These are phyloP conservation scores for Saccharomyces hybrid DNA, from an alignment of 1,139 yeast genomes.

Conservation along the genomic window DNA sequence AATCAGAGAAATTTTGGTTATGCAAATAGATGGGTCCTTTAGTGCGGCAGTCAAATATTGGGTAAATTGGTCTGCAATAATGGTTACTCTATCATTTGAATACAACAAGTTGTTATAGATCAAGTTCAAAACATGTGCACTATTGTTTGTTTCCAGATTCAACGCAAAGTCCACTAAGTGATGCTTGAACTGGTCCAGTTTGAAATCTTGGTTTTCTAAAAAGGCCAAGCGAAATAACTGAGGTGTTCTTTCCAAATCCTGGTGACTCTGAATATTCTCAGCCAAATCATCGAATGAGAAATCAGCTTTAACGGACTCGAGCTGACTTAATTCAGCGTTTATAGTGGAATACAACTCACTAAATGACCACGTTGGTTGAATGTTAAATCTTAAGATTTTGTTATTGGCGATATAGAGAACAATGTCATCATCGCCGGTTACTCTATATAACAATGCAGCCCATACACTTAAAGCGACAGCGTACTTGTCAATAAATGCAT, in stretches of 20 bases:
- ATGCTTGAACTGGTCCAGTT: slow-evolving; percentile 22
- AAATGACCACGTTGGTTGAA: slow-evolving; percentile 50
- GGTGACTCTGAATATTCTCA: slow-evolving; percentile 40
- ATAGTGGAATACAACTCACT: slow-evolving; percentile 36
- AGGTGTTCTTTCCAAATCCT: slow-evolving; percentile 51
- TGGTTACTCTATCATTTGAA: slow-evolving; percentile 58
- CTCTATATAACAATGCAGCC: slow-evolving; percentile 63
- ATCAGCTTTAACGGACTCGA: slow-evolving; percentile 35
- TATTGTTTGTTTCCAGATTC: slow-evolving; percentile 15
- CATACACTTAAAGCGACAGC: slow-evolving; percentile 58
- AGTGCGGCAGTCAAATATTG: slow-evolving; percentile 42
- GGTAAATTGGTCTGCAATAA: slow-evolving; percentile 65
- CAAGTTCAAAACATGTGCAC: slow-evolving; percentile 12
- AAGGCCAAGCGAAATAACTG: slow-evolving; percentile 43
- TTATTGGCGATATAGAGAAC: slow-evolving; percentile 63
- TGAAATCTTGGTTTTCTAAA: slow-evolving; percentile 12
- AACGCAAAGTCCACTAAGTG: slow-evolving; percentile 26
- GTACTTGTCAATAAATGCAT: slow-evolving; percentile 36
- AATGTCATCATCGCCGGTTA: slow-evolving; percentile 92
- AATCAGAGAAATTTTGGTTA: slow-evolving; percentile 60
- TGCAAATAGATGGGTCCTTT: slow-evolving; percentile 35
- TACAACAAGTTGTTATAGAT: slow-evolving; percentile 71
- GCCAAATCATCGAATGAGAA: slow-evolving; percentile 54
- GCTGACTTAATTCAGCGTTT: slow-evolving; percentile 30
- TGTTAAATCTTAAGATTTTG: slow-evolving; percentile 50